A percentile compares a stretch with the other conserved stretches of the same genome.
Conservation (phyloP, 495 filamentous ascomycete genomes). For the Hypoxylon trugodes region DNA sequence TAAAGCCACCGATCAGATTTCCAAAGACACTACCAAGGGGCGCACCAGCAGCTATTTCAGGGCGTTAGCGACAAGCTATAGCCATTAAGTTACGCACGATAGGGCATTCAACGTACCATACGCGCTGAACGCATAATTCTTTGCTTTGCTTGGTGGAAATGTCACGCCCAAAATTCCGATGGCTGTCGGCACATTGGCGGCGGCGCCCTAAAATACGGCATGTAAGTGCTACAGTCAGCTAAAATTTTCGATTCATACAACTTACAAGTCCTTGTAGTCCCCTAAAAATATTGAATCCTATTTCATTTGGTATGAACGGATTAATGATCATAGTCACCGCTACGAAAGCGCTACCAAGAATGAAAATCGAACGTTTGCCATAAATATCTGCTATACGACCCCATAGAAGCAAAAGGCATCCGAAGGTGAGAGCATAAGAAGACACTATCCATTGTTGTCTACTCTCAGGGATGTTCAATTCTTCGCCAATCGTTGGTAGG, state of each 20-base stretch:
- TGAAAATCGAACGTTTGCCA: constrained; percentile 74
- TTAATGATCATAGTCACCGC: constrained; percentile 68
- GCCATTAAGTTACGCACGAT: background rate
- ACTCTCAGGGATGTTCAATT: constrained; percentile 62
- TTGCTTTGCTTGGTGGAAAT: constrained; percentile 67
- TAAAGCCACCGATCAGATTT: constrained; percentile 62
- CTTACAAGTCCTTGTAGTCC: constrained; percentile 75
- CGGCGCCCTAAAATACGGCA: constrained; percentile 66
- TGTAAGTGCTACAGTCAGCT: constrained; percentile 36
- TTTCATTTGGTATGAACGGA: constrained; percentile 71
- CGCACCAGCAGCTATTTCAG: constrained; percentile 60
- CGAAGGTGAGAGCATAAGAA: constrained; percentile 69
- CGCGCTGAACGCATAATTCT: constrained; percentile 68
- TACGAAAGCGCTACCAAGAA: constrained; percentile 70
- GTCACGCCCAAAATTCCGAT: constrained; percentile 70
- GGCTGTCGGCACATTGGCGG: constrained; percentile 70
- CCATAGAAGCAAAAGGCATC: constrained; percentile 76
- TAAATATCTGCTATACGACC: constrained; percentile 78
- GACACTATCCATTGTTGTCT: constrained; percentile 71
- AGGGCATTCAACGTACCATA: constrained; percentile 55
- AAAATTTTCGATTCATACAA: background rate
- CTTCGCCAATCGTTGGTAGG: constrained; percentile 63
- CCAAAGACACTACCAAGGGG: constrained; percentile 65
- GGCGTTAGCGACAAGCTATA: background rate
- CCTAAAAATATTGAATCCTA: constrained; percentile 73